phyloP scores from a whole-genome alignment of 306 rosid genomes.

The Nissolia schottii region DNA sequence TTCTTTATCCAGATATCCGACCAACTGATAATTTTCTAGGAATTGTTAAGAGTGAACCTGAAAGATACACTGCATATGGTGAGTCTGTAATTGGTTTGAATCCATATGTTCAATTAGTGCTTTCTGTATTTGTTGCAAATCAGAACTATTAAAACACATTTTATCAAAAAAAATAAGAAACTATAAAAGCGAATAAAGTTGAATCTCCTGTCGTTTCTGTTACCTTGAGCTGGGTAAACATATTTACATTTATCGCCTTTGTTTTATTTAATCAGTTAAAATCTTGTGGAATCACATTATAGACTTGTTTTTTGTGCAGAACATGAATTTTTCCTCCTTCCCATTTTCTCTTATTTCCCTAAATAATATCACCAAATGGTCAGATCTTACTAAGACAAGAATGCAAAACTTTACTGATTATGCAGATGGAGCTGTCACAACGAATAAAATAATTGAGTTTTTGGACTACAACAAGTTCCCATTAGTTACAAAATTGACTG shows the following conservation, averaged over 20 bases:
- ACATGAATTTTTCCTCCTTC: conserved; percentile 11
- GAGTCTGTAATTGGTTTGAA: conserved; percentile 32
- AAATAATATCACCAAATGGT: not conserved
- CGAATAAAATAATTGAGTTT: conserved; percentile 58
- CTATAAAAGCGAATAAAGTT: not conserved
- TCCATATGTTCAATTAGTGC: not conserved
- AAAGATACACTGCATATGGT: conserved; percentile 79
- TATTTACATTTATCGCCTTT: not conserved
- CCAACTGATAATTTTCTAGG: conserved; percentile 53
- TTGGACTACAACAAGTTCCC: conserved; percentile 80
- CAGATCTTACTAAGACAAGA: conserved; percentile 10
- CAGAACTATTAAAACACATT: not conserved
- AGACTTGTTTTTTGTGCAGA: not conserved
- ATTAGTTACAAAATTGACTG: conserved; percentile 69
- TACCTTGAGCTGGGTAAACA: not conserved
- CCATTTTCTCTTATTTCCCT: not conserved
- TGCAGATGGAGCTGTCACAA: conserved; percentile 71
- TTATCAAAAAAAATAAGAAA: no score
- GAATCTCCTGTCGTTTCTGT: not conserved
- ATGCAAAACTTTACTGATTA: conserved; percentile 18
- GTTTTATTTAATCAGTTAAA: conserved; percentile 5
- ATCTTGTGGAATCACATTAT: not conserved
- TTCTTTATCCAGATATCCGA: conserved; percentile 62
- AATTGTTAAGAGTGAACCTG: conserved; percentile 77
- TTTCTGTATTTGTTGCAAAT: not conserved